Evolutionary conservation across 495 filamentous ascomycete species (phyloP), one percentile per base, ranked within the genome.

Genomic region (Aspergillus heteromorphus): DNA sequence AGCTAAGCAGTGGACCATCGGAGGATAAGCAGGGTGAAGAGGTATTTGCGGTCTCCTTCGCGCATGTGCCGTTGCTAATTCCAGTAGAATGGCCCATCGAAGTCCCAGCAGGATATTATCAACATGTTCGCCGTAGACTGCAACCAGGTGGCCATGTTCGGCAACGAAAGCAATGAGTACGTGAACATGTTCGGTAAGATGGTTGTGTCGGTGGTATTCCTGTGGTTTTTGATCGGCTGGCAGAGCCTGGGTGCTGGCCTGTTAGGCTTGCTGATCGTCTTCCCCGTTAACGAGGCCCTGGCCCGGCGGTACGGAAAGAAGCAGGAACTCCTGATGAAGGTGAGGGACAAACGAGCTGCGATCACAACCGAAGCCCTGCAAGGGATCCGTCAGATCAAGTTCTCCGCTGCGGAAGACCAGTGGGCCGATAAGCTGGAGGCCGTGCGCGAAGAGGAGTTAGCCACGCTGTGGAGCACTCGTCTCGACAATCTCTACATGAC

Each of bases 341-440:
- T 81, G 14, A 73, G 87, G 40, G 87, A 91, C 63, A 69, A 79
- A 47, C 89, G 89, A 65, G 77, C 88, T 73, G 81, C 76, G 3
- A 73, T 88, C 0, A 70, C 90, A 20, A 86, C 83, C 1, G 87
- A 91, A 66, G 86, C 85, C 5, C 65, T 91, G 4, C 81, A 84
- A 56, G 87, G 83, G 31, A 89, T 91, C 43, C 78, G 87, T 8
- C 87, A 91, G 64, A 88, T 91, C 61, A 91, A 91, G 61, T 89
- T 91, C 60, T 84, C 84, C 6, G 87, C 86, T n/a, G 68, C 86
- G 10, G 87, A 91, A 63, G 62, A 63, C 6, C 79, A 84, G 53
- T 91, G 87, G 87, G 75, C 87, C 64, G 64, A 69, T n/a, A 85
- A 82, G 51, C 87, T 91, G 48, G 62, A 70, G 19, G 72, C 69